These are phyloP conservation scores for Bipolaris sorokiniana DNA, from an alignment of 2,329 filamentous ascomycete genomes.

Conservation along the genomic window DNA sequence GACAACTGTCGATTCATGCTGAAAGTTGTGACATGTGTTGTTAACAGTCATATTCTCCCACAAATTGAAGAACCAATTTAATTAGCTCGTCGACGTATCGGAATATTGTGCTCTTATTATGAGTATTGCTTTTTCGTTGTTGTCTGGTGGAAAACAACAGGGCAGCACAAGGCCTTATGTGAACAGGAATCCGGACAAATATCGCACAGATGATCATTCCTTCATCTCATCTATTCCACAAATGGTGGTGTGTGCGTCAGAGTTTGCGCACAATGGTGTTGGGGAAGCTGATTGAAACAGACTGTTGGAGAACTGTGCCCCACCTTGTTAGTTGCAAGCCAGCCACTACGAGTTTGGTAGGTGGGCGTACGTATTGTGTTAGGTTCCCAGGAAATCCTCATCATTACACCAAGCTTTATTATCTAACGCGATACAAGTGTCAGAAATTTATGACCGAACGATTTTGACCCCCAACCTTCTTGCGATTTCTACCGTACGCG, in stretches of 20 bases:
- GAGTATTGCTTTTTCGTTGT: background rate
- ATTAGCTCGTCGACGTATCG: background rate
- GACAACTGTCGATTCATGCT: conserved; percentile 21
- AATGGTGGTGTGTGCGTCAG: background rate
- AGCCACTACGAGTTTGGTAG: background rate
- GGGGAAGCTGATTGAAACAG: background rate
- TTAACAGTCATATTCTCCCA: background rate
- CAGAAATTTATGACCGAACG: background rate
- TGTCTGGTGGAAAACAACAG: background rate
- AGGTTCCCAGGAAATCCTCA: background rate
- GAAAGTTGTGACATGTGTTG: background rate
- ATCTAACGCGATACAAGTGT: too few relatives aligned
- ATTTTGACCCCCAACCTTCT: background rate
- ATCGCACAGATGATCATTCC: background rate
- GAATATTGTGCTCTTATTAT: background rate
- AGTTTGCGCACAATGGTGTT: background rate
- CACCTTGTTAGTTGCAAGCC: conserved; percentile 12
- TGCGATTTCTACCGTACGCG: background rate
- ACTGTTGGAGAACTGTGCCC: conserved; percentile 19
- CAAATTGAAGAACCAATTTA: background rate
- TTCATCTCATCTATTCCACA: background rate
- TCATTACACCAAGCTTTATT: background rate
- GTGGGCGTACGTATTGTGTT: background rate
- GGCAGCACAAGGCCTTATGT: too few relatives aligned
- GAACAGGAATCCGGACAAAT: background rate